A percentile compares a stretch with the other conserved stretches of the same genome.
phyloP scores from a whole-genome alignment of 768 basidiomycete genomes.

The Austroboletus eburneus region DNA sequence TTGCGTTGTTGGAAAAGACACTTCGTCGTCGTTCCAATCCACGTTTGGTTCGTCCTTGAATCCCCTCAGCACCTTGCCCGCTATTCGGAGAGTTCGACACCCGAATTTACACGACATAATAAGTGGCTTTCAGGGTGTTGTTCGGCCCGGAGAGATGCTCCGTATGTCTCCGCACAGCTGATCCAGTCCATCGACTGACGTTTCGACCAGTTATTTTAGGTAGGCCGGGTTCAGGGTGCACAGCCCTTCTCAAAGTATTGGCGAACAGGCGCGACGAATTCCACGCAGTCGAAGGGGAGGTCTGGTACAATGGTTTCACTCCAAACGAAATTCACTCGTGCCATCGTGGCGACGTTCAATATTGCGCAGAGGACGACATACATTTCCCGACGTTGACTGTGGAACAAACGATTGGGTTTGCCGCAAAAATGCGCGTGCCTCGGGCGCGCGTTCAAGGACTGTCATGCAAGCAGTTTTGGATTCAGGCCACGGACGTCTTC shows the following conservation, averaged over 20 bases:
- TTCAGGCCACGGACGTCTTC: conserved; percentile 39
- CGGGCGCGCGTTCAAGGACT: conserved; percentile 42
- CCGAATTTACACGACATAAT: conserved; percentile 59
- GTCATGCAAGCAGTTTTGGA: conserved; percentile 32
- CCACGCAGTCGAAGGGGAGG: conserved; percentile 61
- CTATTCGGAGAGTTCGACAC: conserved; percentile 46
- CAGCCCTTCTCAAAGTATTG: conserved; percentile 76
- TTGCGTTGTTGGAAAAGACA: conserved; percentile 55
- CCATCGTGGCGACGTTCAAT: conserved; percentile 77
- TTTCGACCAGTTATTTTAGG: conserved; percentile 67
- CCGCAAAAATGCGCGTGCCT: conserved; percentile 65
- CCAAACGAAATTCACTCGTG: conserved; percentile 57
- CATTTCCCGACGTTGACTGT: conserved; percentile 86
- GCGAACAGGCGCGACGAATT: conserved; percentile 73
- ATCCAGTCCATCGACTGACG: background rate
- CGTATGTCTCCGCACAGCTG: conserved; percentile 41
- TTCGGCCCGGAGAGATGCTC: conserved; percentile 65
- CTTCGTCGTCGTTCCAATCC: conserved; percentile 48
- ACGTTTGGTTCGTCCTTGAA: conserved; percentile 65
- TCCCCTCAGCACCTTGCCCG: conserved; percentile 40
- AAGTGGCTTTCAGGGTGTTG: conserved; percentile 49
- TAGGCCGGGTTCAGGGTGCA: conserved; percentile 81
- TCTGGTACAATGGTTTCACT: conserved; percentile 72
- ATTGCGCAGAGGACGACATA: conserved; percentile 80
- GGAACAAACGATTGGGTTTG: conserved; percentile 67